phyloP scores from a whole-genome alignment of 495 filamentous ascomycete genomes.

The Xylaria bambusicola region DNA sequence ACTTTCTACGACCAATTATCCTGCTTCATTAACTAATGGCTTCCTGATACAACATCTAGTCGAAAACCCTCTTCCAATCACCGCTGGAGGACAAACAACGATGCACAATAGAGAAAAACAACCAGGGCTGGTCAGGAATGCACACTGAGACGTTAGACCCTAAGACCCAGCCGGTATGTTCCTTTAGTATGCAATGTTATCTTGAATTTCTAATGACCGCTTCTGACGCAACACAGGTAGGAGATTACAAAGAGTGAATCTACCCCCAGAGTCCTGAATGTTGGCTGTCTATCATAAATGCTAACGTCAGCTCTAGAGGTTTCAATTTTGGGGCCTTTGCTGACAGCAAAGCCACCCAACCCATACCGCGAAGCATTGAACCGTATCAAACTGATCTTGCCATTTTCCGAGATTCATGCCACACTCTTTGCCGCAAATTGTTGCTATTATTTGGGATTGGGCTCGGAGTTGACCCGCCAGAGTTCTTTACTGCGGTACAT shows the following conservation, averaged over 20 bases:
- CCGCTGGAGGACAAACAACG: constrained; percentile 70
- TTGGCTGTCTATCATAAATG: not conserved
- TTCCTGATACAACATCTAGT: constrained; percentile 48
- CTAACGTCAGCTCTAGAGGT: constrained; percentile 56
- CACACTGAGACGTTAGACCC: constrained; percentile 87
- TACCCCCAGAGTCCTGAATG: not conserved
- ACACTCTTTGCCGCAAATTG: constrained; percentile 69
- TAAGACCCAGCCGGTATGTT: constrained; percentile 71
- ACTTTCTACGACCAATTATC: not conserved
- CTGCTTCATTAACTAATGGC: not conserved
- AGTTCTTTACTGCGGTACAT: constrained; percentile 79
- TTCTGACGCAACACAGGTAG: constrained; percentile 54
- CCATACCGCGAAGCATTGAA: constrained; percentile 67
- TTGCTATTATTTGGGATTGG: constrained; percentile 75
- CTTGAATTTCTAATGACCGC: not conserved
- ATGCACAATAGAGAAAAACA: constrained; percentile 74
- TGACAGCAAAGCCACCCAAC: constrained; percentile 74
- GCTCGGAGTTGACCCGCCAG: constrained; percentile 60
- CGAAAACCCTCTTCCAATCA: constrained; percentile 73
- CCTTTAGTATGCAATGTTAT: not conserved
- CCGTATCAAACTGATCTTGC: constrained; percentile 61
- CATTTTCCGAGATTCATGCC: constrained; percentile 68
- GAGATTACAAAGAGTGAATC: constrained; percentile 89
- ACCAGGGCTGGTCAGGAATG: constrained; percentile 88
- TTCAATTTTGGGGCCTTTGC: constrained; percentile 88